Evolutionary conservation across 2,329 filamentous ascomycete species (phyloP).

Genomic region (Colletotrichum spinosum): DNA sequence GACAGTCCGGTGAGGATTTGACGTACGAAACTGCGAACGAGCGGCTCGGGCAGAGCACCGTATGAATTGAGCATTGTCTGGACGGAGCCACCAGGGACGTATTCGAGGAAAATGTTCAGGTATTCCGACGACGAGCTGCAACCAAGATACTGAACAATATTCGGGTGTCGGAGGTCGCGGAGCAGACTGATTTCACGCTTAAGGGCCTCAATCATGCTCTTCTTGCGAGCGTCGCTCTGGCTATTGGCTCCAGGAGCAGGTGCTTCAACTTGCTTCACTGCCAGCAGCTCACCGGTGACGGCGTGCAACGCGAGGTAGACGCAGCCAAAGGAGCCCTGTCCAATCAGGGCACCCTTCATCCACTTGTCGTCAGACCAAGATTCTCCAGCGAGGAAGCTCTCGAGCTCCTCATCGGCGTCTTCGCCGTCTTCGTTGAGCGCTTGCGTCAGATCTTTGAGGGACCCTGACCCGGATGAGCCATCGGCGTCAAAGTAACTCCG

Average conservation of each 20-base stretch:
- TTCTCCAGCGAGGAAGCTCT: slow-evolving; percentile 90
- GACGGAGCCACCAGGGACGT: slow-evolving; percentile 96
- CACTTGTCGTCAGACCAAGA: slow-evolving; percentile 98
- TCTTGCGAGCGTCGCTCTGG: slow-evolving; percentile 90
- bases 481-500: slow-evolving; percentile 90
- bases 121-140: slow-evolving; percentile 91
- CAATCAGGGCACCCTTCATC: slow-evolving; percentile 99
- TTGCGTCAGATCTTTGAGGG: slow-evolving; percentile 85
- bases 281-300: slow-evolving; percentile 95
- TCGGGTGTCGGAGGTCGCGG: slow-evolving; percentile 92
- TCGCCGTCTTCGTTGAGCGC: slow-evolving; percentile 92
- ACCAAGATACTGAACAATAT: slow-evolving; percentile 98
- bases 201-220: slow-evolving; percentile 96
- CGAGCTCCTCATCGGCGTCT: slow-evolving; percentile 88
- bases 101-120: slow-evolving; percentile 99
- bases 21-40: slow-evolving; percentile 95
- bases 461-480: slow-evolving; percentile 77
- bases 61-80: slow-evolving; percentile 99
- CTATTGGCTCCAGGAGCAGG: slow-evolving; percentile 82
- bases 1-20: slow-evolving; percentile 94
- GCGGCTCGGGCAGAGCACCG: slow-evolving; percentile 90
- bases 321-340: slow-evolving; percentile 95
- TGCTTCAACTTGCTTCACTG: slow-evolving; percentile 97
- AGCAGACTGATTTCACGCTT: slow-evolving; percentile 97
- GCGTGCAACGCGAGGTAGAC: slow-evolving; percentile 96